These are phyloP conservation scores for Solanum appendiculatum DNA, from an alignment of 257 asterid species.

Conservation along the genomic window DNA sequence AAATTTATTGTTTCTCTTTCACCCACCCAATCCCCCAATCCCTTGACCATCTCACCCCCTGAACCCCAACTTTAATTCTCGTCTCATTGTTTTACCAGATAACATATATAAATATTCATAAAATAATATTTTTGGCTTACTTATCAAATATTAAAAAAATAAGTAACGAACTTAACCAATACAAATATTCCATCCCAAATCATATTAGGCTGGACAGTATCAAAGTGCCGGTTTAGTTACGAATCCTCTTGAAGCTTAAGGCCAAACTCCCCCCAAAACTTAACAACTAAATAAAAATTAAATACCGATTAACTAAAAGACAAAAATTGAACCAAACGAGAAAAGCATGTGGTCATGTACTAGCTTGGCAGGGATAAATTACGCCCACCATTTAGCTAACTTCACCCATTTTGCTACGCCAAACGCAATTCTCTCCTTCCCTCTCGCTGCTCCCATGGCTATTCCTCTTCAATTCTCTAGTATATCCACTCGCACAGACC, in stretches of 20 bases:
- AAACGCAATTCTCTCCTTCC: background rate
- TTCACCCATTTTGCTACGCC: background rate
- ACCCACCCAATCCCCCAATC: too few species aligned
- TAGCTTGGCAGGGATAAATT: background rate
- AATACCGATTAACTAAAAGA: background rate
- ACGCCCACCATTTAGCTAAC: background rate
- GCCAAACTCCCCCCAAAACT: background rate
- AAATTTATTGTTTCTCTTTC: too few species aligned
- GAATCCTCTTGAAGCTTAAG: background rate
- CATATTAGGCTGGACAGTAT: background rate
- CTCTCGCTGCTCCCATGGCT: conserved; percentile 33
- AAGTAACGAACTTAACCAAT: background rate
- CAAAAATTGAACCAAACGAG: background rate
- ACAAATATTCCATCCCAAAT: background rate
- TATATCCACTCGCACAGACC: conserved; percentile 29
- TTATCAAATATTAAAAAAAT: too few species aligned
- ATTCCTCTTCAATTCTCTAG: conserved; percentile 65
- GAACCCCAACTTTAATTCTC: too few species aligned
- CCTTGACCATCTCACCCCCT: too few species aligned
- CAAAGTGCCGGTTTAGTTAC: background rate
- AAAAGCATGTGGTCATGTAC: background rate
- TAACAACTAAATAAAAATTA: background rate
- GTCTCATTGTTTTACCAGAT: too few species aligned
- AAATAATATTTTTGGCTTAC: too few species aligned
- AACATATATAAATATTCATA: too few species aligned